Evolutionary conservation across 352 stramenopile species (phyloP).

Genomic region (Globisporangium orthogonon): DNA sequence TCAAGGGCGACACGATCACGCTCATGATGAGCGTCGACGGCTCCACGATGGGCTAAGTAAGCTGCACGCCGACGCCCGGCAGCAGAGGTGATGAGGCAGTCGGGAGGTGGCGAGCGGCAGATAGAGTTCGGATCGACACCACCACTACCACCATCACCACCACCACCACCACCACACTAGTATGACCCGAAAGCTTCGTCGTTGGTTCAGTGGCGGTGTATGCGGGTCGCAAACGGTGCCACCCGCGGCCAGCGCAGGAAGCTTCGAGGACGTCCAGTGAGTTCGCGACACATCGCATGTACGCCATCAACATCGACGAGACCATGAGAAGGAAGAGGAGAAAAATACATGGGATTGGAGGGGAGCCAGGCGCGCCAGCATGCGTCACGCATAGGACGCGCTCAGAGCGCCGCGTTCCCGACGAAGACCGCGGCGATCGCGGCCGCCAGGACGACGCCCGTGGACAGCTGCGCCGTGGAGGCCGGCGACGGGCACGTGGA

Average conservation of each 20-base stretch:
- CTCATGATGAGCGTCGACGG: conserved; percentile 92
- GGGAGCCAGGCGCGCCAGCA: not conserved
- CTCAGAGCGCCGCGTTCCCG: conserved; percentile 14
- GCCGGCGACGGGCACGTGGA: conserved; percentile 14
- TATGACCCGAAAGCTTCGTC: too few relatives aligned
- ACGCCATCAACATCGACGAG: not conserved
- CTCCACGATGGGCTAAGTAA: not conserved
- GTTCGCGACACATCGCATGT: too few relatives aligned
- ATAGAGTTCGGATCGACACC: too few relatives aligned
- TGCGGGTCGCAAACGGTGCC: too few relatives aligned
- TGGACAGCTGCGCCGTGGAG: conserved; percentile 9
- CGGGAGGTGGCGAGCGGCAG: not conserved
- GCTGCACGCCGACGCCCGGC: not conserved
- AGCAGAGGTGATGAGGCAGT: not conserved
- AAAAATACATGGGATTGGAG: not conserved
- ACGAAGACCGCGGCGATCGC: conserved; percentile 9
- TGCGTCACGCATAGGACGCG: not conserved
- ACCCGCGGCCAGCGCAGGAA: too few relatives aligned
- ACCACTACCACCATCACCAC: too few relatives aligned
- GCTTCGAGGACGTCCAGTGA: too few relatives aligned
- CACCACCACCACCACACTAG: too few relatives aligned
- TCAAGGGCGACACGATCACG: conserved; percentile 99
- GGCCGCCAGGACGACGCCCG: conserved; percentile 12
- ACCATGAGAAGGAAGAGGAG: not conserved
- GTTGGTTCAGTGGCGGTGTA: too few relatives aligned